Base-by-base conservation (phyloP, 2,329 filamentous ascomycete species). In the Stemphylium beticola region DNA sequence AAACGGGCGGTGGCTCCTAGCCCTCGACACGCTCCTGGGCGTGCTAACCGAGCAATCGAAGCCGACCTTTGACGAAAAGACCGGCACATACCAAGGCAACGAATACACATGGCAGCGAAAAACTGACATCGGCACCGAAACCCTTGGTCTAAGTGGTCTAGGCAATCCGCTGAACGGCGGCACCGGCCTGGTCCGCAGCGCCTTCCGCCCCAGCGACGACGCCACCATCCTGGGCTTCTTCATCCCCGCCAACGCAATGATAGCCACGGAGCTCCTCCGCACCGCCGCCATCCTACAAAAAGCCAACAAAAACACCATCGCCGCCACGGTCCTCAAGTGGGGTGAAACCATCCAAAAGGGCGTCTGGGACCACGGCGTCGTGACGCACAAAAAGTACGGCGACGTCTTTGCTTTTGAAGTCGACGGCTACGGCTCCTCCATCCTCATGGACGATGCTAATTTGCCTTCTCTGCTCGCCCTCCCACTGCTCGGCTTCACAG, bases 231-330 rank as follows among this genome's bases (percentile, higher is more conserved):
- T 99, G 3, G 93, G 93, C 39, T 99, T 92, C 80, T 91, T 96
- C 73, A 96, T 99, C 63, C 95, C 95, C 0, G 88, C 91, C 33
- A 99, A 99, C 71, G 95, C 95, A 20, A 93, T 96, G 88, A 96
- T 99, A 83, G 88, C 92, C 2, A 90, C 93, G 0, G 92, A 99
- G 75, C 81, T 99, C 22, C 85, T 87, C 60, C 87, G 90, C 37
- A 87, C 90, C 0, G 87, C 91, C 0, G 79, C 82, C 5, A 81
- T 96, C 17, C 83, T 98, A n/a, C 78, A 79, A 47, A 79, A 80
- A 5, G 85, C 82, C 1, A 84, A 83, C 1, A 84, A 89, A 42
- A 73, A 80, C 3, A 74, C 77, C 2, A 75, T 85, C 0, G 80
- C 80, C 3, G 64, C 76, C 2, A 73, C 79, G 17, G 74, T 87